Base-by-base conservation (phyloP, 73 alveolate species). In the Paramecium caudatum region DNA sequence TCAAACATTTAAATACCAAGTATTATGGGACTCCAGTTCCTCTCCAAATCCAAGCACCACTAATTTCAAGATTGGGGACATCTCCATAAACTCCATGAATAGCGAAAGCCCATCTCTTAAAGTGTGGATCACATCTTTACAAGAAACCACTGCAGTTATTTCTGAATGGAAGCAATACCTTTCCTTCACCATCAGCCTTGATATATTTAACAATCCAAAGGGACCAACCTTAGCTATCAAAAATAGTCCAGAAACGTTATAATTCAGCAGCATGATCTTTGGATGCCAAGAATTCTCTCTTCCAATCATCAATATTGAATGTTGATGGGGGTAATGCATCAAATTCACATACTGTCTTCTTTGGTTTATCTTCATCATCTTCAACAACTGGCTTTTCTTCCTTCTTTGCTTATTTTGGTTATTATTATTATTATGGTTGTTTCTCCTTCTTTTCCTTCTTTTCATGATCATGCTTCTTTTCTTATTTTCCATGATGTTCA, bases 41-140 rank as follows among this genome's bases (percentile, higher is more conserved):
- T 96, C 98, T 95, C 98, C 97, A 94, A 93, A 97, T 48, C 96
- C 97, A 96, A 65, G 96, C 97, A 48, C 99, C 99, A 84, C 91
- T 94, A 47, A 97, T 94, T 36, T 98, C 98, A 36, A 96, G 96
- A 70, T 90, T 90, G 16, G 98, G 98, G 65, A 94, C 99, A 27
- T 91, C 98, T 33, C 99, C 99, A 86, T 94, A 94, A 69, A 98
- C 96, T 50, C 98, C 97, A 46, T 91, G 93, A 17, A 90, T 93
- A 23, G 97, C 99, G 82, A 96, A 91, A 49, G 98, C 78, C 74
- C 90, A 93, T 91, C 92, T 96, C 84, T 95, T 95, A 47, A 95
- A 82, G 48, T 82, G 93, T 49, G 97, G 98, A 80, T 96, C 98
- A 47, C 93, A 74, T 94, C 99, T 95, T 86, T 98, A 96, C 46